Evolutionary conservation across 306 rosid species (phyloP).

Genomic region (Quercus aquifolioides): DNA sequence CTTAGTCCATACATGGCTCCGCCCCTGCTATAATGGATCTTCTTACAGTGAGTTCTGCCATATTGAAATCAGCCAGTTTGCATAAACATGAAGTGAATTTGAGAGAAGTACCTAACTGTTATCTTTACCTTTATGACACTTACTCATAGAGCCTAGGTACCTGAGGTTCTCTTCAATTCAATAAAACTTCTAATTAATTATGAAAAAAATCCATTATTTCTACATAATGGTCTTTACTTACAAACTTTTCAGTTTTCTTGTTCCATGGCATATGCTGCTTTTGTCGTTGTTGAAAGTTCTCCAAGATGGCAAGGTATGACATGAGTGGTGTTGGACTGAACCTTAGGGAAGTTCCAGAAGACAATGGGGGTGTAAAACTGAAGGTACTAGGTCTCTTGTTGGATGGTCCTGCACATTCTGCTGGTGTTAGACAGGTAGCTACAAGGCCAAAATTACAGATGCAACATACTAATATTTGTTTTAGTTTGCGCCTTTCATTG

Average conservation of each 20-base stretch:
- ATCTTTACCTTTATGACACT: neutral
- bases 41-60: neutral
- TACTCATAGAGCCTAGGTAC: neutral
- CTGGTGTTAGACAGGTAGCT: slow-evolving; percentile 93
- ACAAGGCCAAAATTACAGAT: slow-evolving; percentile 3
- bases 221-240: slow-evolving; percentile 19
- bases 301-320: slow-evolving; percentile 99
- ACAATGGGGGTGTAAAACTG: slow-evolving; percentile 59
- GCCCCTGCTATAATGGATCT: no score
- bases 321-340: slow-evolving; percentile 96
- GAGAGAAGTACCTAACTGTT: neutral
- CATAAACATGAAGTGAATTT: neutral
- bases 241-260: slow-evolving; percentile 36
- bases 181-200: neutral
- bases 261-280: slow-evolving; percentile 38
- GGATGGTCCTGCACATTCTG: slow-evolving; percentile 90
- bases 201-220: neutral
- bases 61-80: neutral
- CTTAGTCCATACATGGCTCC: no score
- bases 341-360: slow-evolving; percentile 86
- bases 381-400: slow-evolving; percentile 74
- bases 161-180: no score
- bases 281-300: slow-evolving; percentile 63
- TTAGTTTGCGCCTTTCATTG: neutral
- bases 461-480: neutral